These are phyloP conservation scores for Phytophthora kernoviae DNA, from an alignment of 352 stramenopile genomes.

Conservation along the genomic window DNA sequence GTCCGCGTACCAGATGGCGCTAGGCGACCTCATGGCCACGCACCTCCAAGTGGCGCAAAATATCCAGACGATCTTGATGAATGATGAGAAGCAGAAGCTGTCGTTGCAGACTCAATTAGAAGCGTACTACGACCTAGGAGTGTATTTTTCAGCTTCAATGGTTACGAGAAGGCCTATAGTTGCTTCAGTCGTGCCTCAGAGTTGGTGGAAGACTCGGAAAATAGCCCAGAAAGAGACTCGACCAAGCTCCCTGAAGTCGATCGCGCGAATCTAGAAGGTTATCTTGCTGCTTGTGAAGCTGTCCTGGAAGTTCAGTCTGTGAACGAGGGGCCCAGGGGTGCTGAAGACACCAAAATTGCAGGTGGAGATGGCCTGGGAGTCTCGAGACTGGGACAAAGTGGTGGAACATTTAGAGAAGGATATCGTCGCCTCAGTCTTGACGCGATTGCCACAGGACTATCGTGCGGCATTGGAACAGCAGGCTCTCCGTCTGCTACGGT, in stretches of 20 bases:
- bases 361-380: conserved; percentile 55
- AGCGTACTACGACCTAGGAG: conserved; percentile 66
- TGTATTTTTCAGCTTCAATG: conserved; percentile 82
- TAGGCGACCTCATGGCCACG: conserved; percentile 61
- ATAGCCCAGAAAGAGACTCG: conserved; percentile 19
- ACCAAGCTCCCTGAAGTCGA: conserved; percentile 26
- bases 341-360: conserved; percentile 43
- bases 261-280: conserved; percentile 60
- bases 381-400: conserved; percentile 53
- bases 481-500: conserved; percentile 48
- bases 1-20: conserved; percentile 66
- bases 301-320: conserved; percentile 58
- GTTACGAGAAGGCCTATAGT: conserved; percentile 76
- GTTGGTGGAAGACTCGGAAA: conserved; percentile 48
- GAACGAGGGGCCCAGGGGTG: conserved; percentile 33
- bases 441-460: conserved; percentile 38
- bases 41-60: conserved; percentile 72
- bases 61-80: conserved; percentile 53
- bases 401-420: conserved; percentile 52
- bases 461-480: conserved; percentile 52
- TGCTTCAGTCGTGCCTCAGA: conserved; percentile 71
- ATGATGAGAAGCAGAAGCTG: conserved; percentile 52
- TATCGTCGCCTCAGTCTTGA: conserved; percentile 42
- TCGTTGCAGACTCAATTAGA: conserved; percentile 53
- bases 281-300: conserved; percentile 70